Evolutionary conservation across 1,284 basidiomycete species (phyloP), one percentile per base, ranked within the genome.

Genomic region (Singerocomus rubriflavus): DNA sequence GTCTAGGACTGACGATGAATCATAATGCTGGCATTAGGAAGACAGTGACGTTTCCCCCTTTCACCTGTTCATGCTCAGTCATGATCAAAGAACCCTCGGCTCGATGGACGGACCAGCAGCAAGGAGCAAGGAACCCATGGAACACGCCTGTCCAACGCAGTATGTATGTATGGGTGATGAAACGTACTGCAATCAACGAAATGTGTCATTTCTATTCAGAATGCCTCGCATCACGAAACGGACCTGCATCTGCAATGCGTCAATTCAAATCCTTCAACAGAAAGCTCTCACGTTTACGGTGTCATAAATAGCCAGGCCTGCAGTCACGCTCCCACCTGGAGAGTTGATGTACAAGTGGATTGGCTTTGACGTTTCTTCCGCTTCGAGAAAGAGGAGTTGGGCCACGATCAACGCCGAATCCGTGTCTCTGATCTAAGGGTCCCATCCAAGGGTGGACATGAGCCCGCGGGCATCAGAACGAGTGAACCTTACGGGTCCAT

Each of bases 271-370:
- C 14, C 31, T 34, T 34, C 27, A 44, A 35, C 43, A 29, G 30
- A 47, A 46, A 50, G 25, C 27, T 7, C 36, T 42, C 42, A 55
- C 35, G 32, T 73, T 62, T 70, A 91, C 91, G 63, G 93, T 96
- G 67, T 97, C 94, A 73, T 97, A 97, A 52, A 97, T 95, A 6
- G 93, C 93, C 46, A 97, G 73, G 14, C 93, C 94, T 35, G 93
- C 91, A 0, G 93, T 95, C 36, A 97, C 93, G 61, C 88, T 91
- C 32, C 94, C 94, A 5, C 93, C 93, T 0, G 94, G 93, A 6
- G 91, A 93, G 71, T 96, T 97, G 62, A 96, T 94, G 71, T 95
- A 96, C 17, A 97, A 73, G 63, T 94, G 91, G 51, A 97, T 95
- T 3, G 93, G 94, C 63, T 92, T 91, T 13, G 85, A 83, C 0